Evolutionary conservation across 2,329 filamentous ascomycete genomes (phyloP).

Genomic region (Tolypocladium tropicale): DNA sequence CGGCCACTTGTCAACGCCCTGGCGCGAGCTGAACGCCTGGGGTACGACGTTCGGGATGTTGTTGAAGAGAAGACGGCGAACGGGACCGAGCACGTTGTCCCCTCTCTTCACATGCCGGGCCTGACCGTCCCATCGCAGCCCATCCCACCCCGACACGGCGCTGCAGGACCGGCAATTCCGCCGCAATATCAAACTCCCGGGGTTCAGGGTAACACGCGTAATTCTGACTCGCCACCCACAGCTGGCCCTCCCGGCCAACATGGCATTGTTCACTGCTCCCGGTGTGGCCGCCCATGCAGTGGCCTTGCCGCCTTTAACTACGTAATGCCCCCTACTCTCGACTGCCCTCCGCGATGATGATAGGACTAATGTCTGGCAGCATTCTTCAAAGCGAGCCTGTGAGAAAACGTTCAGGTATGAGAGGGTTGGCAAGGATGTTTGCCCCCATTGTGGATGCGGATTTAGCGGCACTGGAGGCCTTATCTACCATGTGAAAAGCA

Average conservation of each 20-base stretch:
- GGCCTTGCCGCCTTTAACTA: slow-evolving; percentile 17
- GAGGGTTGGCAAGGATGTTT: slow-evolving; percentile 22
- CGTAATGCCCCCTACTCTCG: slow-evolving; percentile 13
- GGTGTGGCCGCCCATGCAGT: slow-evolving; percentile 25
- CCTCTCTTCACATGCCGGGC: slow-evolving; percentile 12
- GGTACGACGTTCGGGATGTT: slow-evolving; percentile 42
- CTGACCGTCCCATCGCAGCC: not conserved
- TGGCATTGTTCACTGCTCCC: slow-evolving; percentile 14
- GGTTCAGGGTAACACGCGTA: too few species aligned
- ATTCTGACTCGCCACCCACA: not conserved
- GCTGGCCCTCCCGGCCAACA: not conserved
- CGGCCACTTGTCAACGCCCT: slow-evolving; percentile 46
- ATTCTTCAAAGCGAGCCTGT: slow-evolving; percentile 17
- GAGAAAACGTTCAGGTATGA: slow-evolving; percentile 5
- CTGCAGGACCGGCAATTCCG: not conserved
- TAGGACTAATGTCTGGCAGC: slow-evolving; percentile 9
- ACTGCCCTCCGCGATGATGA: not conserved
- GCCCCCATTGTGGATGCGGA: slow-evolving; percentile 31
- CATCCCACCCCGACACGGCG: not conserved
- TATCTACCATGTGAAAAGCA: slow-evolving; percentile 32
- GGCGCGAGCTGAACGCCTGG: slow-evolving; percentile 45
- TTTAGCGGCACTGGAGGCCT: slow-evolving; percentile 32
- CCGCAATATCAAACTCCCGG: not conserved
- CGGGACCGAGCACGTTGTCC: slow-evolving; percentile 26
- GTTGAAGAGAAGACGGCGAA: slow-evolving; percentile 27